Conservation (phyloP, 169 alveolate species). For the Cryptosporidium parvum region DNA sequence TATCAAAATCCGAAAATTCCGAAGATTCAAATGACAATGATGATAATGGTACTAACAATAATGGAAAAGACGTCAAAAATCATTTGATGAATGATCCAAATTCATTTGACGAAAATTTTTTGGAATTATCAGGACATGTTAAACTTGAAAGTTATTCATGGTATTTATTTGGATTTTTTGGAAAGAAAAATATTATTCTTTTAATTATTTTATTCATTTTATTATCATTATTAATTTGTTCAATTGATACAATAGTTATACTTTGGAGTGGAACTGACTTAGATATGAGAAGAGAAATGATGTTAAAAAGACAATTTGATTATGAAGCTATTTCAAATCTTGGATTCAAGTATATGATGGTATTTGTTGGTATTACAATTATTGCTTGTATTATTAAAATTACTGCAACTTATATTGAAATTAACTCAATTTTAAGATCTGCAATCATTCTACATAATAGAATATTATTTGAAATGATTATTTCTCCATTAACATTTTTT, state of each 20-base stretch:
- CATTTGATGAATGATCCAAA: background rate
- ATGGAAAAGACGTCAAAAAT: background rate
- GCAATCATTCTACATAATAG: conserved; percentile 38
- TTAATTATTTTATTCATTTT: conserved; percentile 10
- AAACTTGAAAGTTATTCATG: conserved; percentile 58
- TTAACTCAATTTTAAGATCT: conserved; percentile 28
- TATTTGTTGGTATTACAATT: conserved; percentile 12
- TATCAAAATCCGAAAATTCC: conserved; percentile 6
- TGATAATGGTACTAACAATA: background rate
- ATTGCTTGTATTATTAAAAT: conserved; percentile 2
- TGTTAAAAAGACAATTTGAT: conserved; percentile 21
- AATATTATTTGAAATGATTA: conserved; percentile 25
- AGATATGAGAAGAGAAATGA: conserved; percentile 61
- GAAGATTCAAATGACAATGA: background rate
- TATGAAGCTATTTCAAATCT: background rate
- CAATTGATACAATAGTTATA: conserved; percentile 20
- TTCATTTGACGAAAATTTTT: conserved; percentile 22
- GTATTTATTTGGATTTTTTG: conserved; percentile 42
- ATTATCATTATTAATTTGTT: background rate
- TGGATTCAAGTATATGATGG: conserved; percentile 35
- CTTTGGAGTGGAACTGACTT: conserved; percentile 72
- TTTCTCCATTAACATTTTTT: conserved; percentile 47
- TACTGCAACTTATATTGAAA: conserved; percentile 27
- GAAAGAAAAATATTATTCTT: conserved; percentile 26
- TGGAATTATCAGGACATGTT: conserved; percentile 68